A percentile compares a stretch with the other conserved stretches of the same genome.
Evolutionary conservation across 73 alveolate species (phyloP).

Genomic region (Uronychia setigera): DNA sequence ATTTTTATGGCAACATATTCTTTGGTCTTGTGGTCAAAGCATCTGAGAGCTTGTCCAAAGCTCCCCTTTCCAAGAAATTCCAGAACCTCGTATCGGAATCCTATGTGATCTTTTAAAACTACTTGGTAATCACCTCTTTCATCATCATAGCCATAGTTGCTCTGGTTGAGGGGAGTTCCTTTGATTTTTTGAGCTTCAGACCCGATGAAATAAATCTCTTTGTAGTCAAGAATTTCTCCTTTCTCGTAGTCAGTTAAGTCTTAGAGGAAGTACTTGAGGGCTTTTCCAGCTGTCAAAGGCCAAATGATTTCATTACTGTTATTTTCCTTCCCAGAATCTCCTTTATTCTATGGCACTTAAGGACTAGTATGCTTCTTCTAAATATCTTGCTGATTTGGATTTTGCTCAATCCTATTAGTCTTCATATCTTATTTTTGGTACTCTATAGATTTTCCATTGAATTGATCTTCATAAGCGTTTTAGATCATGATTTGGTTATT

Average conservation of each 20-base stretch:
- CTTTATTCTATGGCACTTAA: not conserved
- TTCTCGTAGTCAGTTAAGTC: constrained; percentile 60
- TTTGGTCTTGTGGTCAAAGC: constrained; percentile 86
- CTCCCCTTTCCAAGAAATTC: constrained; percentile 86
- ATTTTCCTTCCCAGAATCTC: not conserved
- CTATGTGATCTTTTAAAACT: constrained; percentile 79
- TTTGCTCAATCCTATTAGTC: no score
- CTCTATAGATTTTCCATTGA: no score
- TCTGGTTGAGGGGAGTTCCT: constrained; percentile 73
- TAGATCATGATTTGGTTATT: no score
- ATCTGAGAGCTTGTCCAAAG: constrained; percentile 89
- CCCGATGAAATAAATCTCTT: constrained; percentile 70
- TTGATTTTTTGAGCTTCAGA: constrained; percentile 74
- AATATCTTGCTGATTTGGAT: no score
- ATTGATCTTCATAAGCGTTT: no score
- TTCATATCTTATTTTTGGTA: no score
- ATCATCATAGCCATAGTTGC: constrained; percentile 88
- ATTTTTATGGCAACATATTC: constrained; percentile 83
- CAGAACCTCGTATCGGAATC: constrained; percentile 86
- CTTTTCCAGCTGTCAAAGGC: constrained; percentile 57
- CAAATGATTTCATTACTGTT: constrained; percentile 3
- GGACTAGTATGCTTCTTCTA: not conserved
- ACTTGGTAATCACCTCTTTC: constrained; percentile 94
- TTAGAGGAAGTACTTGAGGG: constrained; percentile 28
- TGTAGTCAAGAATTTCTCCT: constrained; percentile 60